These are phyloP conservation scores for Vanderwaltozyma verrucispora DNA, from an alignment of 805 yeast species.

Conservation along the genomic window DNA sequence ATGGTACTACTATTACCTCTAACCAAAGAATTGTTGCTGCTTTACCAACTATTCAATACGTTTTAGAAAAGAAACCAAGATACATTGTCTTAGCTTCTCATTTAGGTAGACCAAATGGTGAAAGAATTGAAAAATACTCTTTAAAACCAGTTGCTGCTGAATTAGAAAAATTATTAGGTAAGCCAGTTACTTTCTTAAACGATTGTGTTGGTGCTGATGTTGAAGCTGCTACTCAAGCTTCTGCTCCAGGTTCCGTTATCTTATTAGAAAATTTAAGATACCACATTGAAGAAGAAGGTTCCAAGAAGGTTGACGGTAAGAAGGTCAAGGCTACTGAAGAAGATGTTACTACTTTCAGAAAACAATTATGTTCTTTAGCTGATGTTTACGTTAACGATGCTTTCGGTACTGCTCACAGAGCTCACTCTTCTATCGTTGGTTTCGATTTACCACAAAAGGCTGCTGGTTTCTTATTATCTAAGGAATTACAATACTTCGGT, in stretches of 20 bases:
- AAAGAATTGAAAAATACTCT: conserved; percentile 73
- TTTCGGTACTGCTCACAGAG: conserved; percentile 99
- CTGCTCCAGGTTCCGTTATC: conserved; percentile 72
- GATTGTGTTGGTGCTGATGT: conserved; percentile 94
- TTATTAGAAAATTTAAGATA: conserved; percentile 94
- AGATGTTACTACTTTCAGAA: conserved; percentile 79
- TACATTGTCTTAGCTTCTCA: conserved; percentile 91
- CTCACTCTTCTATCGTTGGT: conserved; percentile 99
- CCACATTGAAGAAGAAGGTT: conserved; percentile 98
- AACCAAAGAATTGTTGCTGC: conserved; percentile 99
- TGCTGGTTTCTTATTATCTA: conserved; percentile 96
- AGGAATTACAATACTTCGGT: conserved; percentile 95
- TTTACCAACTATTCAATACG: conserved; percentile 94
- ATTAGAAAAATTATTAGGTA: conserved; percentile 64
- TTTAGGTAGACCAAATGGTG: conserved; percentile 99
- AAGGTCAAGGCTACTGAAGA: conserved; percentile 88
- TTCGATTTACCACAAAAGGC: conserved; percentile 92
- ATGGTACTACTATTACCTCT: conserved; percentile 95
- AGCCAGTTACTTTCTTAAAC: conserved; percentile 67
- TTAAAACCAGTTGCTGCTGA: conserved; percentile 90
- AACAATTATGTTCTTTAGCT: conserved; percentile 81
- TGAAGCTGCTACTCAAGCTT: conserved; percentile 63
- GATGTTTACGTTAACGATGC: conserved; percentile 98
- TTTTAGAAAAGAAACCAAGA: conserved; percentile 83
- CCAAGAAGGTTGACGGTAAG: conserved; percentile 82